phyloP scores from a whole-genome alignment of 1,284 basidiomycete genomes.

The Sporisorium scitamineum region DNA sequence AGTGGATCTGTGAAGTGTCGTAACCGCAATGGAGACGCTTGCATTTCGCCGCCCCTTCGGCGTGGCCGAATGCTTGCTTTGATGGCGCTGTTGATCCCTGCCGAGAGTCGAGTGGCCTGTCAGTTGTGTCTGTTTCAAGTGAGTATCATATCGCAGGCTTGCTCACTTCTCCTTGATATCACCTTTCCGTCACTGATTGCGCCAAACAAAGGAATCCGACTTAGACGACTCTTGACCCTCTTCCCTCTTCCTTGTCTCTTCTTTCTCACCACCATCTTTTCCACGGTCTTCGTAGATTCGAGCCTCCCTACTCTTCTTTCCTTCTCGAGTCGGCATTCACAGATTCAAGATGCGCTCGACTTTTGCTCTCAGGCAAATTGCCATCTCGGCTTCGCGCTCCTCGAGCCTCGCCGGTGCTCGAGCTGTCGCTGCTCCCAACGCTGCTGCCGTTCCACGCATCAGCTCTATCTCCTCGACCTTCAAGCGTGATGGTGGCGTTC shows the following conservation, averaged over 20 bases:
- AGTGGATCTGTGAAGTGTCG: neutral
- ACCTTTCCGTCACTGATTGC: neutral
- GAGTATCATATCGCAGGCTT: no score
- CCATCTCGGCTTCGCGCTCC: conserved; percentile 44
- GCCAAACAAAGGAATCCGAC: neutral
- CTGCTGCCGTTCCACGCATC: conserved; percentile 18
- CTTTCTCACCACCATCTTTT: conserved; percentile 5
- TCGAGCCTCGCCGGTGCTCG: conserved; percentile 25
- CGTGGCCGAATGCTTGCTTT: no score
- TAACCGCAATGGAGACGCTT: neutral
- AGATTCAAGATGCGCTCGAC: conserved; percentile 42
- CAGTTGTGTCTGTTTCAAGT: no score
- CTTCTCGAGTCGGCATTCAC: neutral
- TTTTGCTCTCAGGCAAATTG: conserved; percentile 41
- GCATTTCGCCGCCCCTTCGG: neutral
- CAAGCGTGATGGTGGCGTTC: conserved; percentile 17
- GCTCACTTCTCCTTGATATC: neutral
- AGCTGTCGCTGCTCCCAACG: conserved; percentile 14
- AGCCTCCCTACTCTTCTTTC: neutral
- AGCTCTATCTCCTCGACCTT: conserved; percentile 17
- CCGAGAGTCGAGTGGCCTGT: no score
- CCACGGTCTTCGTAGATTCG: neutral
- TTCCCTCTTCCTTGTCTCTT: no score
- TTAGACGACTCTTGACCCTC: neutral
- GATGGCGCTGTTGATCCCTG: neutral